A percentile compares a stretch with the other conserved stretches of the same genome.
phyloP scores from a whole-genome alignment of 768 basidiomycete species.

The Daedalea quercina region DNA sequence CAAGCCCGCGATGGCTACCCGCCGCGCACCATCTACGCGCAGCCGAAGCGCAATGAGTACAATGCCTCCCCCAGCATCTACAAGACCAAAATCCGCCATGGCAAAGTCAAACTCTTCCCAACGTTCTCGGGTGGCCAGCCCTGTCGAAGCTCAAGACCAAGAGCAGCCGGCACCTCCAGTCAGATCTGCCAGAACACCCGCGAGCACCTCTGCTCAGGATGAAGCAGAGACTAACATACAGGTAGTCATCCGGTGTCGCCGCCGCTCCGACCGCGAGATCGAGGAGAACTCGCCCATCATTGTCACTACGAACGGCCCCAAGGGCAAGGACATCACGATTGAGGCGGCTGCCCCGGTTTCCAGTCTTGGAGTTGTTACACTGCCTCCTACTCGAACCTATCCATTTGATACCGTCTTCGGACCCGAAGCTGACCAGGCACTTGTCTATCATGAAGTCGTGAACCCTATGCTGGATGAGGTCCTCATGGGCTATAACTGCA shows the following conservation, averaged over 20 bases:
- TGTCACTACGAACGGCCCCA: conserved; percentile 70
- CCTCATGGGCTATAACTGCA: conserved; percentile 94
- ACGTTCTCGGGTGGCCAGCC: conserved; percentile 15
- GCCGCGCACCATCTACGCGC: conserved; percentile 46
- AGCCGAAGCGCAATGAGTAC: conserved; percentile 9
- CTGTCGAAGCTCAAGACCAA: not conserved
- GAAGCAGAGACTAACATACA: conserved; percentile 81
- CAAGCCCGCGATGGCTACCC: conserved; percentile 47
- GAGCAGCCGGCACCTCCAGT: conserved; percentile 12
- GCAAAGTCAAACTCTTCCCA: conserved; percentile 34
- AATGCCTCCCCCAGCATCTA: conserved; percentile 32
- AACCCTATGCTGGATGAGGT: conserved; percentile 91
- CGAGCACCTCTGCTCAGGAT: conserved; percentile 5
- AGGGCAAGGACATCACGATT: conserved; percentile 70
- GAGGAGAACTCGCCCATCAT: conserved; percentile 85
- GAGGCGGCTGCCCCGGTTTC: conserved; percentile 68
- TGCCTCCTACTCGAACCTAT: conserved; percentile 80
- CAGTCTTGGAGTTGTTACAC: conserved; percentile 64
- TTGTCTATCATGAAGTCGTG: conserved; percentile 93
- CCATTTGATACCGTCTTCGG: conserved; percentile 96
- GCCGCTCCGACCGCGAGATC: conserved; percentile 80
- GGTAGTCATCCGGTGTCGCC: conserved; percentile 87
- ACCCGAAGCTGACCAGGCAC: conserved; percentile 91
- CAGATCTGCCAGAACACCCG: not conserved
- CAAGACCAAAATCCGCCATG: conserved; percentile 43